A percentile compares a stretch with the other conserved stretches of the same genome.
These are phyloP conservation scores for Fraxinus pennsylvanica DNA, from an alignment of 257 asterid species.

Conservation along the genomic window DNA sequence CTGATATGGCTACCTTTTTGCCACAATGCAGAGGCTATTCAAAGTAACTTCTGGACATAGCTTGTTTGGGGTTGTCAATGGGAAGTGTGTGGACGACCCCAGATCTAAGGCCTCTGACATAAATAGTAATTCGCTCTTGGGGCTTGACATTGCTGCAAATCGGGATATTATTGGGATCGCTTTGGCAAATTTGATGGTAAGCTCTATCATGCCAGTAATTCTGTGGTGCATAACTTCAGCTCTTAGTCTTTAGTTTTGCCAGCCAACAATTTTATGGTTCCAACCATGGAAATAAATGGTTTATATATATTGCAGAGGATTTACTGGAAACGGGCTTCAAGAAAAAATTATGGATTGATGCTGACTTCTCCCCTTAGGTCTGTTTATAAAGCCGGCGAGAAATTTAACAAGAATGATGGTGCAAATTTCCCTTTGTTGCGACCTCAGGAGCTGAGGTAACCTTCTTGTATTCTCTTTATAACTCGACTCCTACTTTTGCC, in stretches of 20 bases:
- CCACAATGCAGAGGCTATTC: constrained; percentile 68
- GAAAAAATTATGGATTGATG: constrained; percentile 79
- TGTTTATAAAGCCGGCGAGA: constrained; percentile 56
- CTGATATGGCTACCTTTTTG: background rate
- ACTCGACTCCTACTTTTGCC: constrained; percentile 10
- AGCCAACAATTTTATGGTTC: background rate
- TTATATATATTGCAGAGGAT: constrained; percentile 68
- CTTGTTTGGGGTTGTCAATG: constrained; percentile 83
- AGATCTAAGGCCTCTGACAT: constrained; percentile 92
- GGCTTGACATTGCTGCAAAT: constrained; percentile 88
- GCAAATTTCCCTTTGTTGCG: constrained; percentile 69
- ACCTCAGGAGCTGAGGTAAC: constrained; percentile 90
- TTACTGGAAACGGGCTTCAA: constrained; percentile 96
- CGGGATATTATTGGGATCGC: constrained; percentile 91
- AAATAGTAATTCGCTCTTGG: constrained; percentile 67
- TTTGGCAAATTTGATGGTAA: constrained; percentile 92
- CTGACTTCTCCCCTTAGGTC: constrained; percentile 91
- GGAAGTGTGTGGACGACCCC: constrained; percentile 93
- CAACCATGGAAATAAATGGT: constrained; percentile 5
- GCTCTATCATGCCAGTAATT: constrained; percentile 22
- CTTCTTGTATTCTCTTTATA: constrained; percentile 22
- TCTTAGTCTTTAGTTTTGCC: background rate
- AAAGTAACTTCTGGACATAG: constrained; percentile 81
- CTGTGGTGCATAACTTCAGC: background rate
- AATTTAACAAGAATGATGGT: constrained; percentile 39